Conservation (phyloP, 495 filamentous ascomycete species). For the Aspergillus bertholletiae region DNA sequence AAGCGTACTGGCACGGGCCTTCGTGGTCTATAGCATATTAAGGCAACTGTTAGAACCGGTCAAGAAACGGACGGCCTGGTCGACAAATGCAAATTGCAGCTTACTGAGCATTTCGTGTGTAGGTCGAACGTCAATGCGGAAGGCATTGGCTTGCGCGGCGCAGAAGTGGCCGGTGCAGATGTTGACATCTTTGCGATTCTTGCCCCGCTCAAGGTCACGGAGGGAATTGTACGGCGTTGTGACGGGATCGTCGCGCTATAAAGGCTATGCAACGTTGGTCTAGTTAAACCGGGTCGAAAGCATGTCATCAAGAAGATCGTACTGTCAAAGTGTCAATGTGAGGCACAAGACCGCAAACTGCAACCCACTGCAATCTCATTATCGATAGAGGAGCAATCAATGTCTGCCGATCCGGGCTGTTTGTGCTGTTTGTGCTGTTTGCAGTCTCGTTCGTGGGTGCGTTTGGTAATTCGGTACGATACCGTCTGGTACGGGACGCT, state of each 20-base stretch:
- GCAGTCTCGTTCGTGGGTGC: neutral
- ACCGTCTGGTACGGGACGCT: neutral
- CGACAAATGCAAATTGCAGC: constrained; percentile 17
- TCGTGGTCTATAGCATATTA: constrained; percentile 67
- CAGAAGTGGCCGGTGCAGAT: constrained; percentile 12
- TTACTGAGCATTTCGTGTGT: constrained; percentile 77
- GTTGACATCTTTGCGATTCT: constrained; percentile 38
- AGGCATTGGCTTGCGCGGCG: constrained; percentile 49
- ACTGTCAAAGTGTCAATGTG: neutral
- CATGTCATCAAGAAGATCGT: constrained; percentile 16
- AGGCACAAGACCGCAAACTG: neutral
- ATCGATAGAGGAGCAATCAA: constrained; percentile 9
- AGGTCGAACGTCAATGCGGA: constrained; percentile 81
- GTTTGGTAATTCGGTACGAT: neutral
- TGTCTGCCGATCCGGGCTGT: constrained; percentile 1
- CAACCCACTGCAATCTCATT: neutral
- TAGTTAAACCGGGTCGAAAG: neutral
- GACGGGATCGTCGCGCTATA: neutral
- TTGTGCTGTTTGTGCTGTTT: constrained; percentile 19
- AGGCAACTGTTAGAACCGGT: neutral
- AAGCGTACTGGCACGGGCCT: constrained; percentile 88
- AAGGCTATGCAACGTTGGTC: neutral
- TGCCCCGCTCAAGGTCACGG: constrained; percentile 8
- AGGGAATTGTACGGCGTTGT: constrained; percentile 1
- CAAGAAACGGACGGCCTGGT: neutral